phyloP scores from a whole-genome alignment of 768 basidiomycete genomes.

The Porpolomopsis calyptriformis region DNA sequence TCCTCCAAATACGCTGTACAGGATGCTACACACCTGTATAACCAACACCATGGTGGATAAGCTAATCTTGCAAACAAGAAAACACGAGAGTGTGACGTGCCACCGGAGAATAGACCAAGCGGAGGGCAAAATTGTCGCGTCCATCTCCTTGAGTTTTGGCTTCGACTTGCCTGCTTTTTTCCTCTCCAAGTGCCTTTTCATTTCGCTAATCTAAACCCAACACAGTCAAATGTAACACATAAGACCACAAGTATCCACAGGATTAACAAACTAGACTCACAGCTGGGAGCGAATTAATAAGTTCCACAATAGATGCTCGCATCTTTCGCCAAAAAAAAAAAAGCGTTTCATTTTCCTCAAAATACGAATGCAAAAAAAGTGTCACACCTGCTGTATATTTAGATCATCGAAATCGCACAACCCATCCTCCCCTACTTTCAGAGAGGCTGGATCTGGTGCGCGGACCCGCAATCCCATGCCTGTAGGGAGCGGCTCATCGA shows the following conservation, averaged over 20 bases:
- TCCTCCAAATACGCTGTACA: constrained; percentile 65
- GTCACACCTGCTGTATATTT: constrained; percentile 24
- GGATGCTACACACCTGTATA: constrained; percentile 52
- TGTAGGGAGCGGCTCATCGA: constrained; percentile 49
- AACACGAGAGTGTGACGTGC: constrained; percentile 21
- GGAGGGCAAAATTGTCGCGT: constrained; percentile 38
- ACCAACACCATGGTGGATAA: constrained; percentile 2
- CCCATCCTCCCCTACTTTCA: constrained; percentile 22
- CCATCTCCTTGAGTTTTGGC: constrained; percentile 43
- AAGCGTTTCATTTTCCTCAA: constrained; percentile 1
- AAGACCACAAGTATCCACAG: not conserved
- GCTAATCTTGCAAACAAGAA: not conserved
- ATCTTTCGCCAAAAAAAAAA: too few relatives aligned
- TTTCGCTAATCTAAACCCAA: constrained; percentile 46
- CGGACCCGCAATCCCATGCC: constrained; percentile 52
- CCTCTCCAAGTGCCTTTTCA: constrained; percentile 48
- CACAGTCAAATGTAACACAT: not conserved
- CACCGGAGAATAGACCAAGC: constrained; percentile 60
- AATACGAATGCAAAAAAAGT: not conserved
- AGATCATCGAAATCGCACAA: constrained; percentile 46
- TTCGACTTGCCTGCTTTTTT: constrained; percentile 42
- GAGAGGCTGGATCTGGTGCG: constrained; percentile 17
- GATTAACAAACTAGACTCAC: constrained; percentile 21
- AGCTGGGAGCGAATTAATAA: constrained; percentile 40
- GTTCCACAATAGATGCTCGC: constrained; percentile 31